phyloP scores from a whole-genome alignment of 495 filamentous ascomycete genomes.

The Aspergillus bridgeri region DNA sequence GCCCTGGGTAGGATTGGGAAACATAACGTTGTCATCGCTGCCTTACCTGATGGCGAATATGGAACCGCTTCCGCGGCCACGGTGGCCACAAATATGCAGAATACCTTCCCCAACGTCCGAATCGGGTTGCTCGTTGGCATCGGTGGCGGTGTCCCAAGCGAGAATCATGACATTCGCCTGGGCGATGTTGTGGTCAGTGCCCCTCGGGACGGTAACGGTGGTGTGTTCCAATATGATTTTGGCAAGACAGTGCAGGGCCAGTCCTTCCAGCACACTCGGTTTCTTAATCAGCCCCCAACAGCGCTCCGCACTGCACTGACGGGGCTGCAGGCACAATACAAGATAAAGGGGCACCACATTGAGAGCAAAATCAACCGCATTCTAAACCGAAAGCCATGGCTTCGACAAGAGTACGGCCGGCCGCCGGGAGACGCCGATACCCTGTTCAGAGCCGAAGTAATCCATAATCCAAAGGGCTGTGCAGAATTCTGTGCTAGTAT shows the following conservation, averaged over 20 bases:
- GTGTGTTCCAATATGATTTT: neutral
- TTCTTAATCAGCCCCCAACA: neutral
- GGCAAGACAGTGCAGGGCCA: conserved; percentile 1
- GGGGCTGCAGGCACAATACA: too few relatives aligned
- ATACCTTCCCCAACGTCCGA: conserved; percentile 28
- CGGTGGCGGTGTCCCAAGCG: conserved; percentile 19
- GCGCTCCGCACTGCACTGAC: too few relatives aligned
- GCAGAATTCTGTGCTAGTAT: neutral
- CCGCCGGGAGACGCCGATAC: neutral
- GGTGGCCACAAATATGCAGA: conserved; percentile 20
- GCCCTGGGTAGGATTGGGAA: neutral
- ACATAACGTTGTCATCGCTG: conserved; percentile 29
- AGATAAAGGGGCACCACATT: neutral
- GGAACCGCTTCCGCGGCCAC: neutral
- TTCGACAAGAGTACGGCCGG: neutral
- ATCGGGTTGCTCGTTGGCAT: conserved; percentile 31
- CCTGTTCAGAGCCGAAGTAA: neutral
- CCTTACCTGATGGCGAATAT: conserved; percentile 19
- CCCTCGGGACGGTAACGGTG: neutral
- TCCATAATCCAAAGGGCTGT: neutral
- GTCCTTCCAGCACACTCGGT: too few relatives aligned
- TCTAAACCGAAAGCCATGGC: neutral
- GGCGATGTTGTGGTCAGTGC: conserved; percentile 14
- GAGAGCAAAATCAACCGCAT: neutral
- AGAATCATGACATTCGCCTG: conserved; percentile 22